Base-by-base conservation (phyloP, 2,329 filamentous ascomycete species). In the Pleomassaria siparia region DNA sequence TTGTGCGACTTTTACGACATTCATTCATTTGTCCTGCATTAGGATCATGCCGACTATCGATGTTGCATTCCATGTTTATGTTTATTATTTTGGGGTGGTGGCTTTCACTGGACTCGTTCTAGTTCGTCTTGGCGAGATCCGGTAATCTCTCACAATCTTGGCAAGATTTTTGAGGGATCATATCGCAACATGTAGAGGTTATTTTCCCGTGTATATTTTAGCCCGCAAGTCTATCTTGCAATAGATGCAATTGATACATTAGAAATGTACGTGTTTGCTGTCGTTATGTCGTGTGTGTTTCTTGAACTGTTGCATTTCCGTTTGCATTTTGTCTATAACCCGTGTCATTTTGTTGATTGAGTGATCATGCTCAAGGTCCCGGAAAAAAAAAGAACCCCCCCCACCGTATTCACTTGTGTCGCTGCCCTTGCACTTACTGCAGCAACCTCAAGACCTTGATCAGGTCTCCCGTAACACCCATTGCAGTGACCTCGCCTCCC, bases 401-500 rank as follows among this genome's bases (percentile, higher is more conserved):
- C n/a, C n/a, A n/a, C n/a, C n/a, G n/a, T n/a, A n/a, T n/a, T n/a
- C n/a, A n/a, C n/a, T n/a, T n/a, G n/a, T n/a, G n/a, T n/a, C n/a
- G n/a, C n/a, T n/a, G n/a, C 22, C 24, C 11, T 11, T 40, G 13
- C 40, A 28, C 29, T 28, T 59, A 82, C 50, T 77, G 77, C 64
- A 95, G 78, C 67, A 90, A 79, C 59, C 87, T 80, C 51, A 96
- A 66, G 29, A 95, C 89, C 79, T 96, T 96, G 70, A 97, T 80
- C 63, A 99, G 74, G 76, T 99, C 94, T 40, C 84, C 85, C n/a
- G 90, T 91, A 39, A 99, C 92, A 50, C 94, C 94, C 92, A 97
- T 97, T 22, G 94, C 94, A 26, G 94, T 99, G 44, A 97, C 91
- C 36, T 96, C 91, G 55, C 89, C 91, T 60, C 94, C 94, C 21